Base-by-base conservation (phyloP, 306 rosid genomes). In the Vicia sativa region DNA sequence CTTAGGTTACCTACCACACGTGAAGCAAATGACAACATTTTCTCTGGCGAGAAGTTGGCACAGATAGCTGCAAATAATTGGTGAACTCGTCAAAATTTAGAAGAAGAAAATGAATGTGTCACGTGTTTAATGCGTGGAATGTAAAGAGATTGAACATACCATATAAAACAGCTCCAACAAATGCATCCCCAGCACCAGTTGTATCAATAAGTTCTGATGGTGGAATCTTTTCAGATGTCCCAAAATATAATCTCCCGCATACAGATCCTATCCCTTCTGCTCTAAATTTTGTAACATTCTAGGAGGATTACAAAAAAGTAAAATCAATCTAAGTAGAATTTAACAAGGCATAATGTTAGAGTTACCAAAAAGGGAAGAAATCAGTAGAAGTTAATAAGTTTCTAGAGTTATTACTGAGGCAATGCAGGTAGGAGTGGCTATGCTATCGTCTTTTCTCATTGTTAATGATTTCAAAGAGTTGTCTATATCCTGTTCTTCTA, bases 141-240 rank as follows among this genome's bases (percentile, higher is more conserved):
- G 34, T 61, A 41, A 57, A 52, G 14, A 39, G 31, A 45, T 15
- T n/a, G 43, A 70, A 65, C 80, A 53, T 70, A 93, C 99, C 87
- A 65, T 88, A 95, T 56, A 95, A 66, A 77, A 90, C 85, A 67
- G 96, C 97, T 79, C 99, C 99, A 53, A 87, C 74, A 67, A 95
- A 95, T 74, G 96, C 89, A 84, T 95, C 99, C 29, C 99, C 99
- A 26, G 97, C 99, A 75, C 99, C 99, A 8, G 97, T 90, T 57
- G 99, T 87, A 71, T 95, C 99, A 39, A 85, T 25, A 34, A 95
- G 78, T 48, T 95, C 92, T 42, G 90, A 78, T 9, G 83, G 84
- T 1, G 99, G 96, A 49, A 95, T 81, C 77, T 85, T 87, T 87
- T 90, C 99, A 13, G 86, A 85, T 38, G 97, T 82, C 73, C 92